Percentiles rank a stretch among this genome's conserved stretches.
phyloP scores from a whole-genome alignment of 179 eudicot genomes.

The Silene vulgaris region DNA sequence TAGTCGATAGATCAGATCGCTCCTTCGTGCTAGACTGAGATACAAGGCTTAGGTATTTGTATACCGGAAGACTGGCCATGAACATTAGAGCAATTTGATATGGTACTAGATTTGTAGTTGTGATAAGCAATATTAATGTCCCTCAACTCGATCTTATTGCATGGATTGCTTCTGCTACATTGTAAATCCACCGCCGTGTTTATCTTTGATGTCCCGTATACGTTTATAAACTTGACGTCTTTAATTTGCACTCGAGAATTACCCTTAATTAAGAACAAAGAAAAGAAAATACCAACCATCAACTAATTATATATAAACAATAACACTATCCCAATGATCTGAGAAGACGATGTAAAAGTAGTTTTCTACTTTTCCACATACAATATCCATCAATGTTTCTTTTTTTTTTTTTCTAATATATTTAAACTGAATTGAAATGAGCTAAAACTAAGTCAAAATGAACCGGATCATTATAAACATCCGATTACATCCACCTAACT shows the following conservation, averaged over 20 bases:
- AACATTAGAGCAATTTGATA: constrained; percentile 2
- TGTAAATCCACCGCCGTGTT: constrained; percentile 26
- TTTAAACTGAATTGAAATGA: too few relatives aligned
- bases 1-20: too few relatives aligned
- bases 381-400: too few relatives aligned
- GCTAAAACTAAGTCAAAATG: too few relatives aligned
- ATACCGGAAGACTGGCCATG: not conserved
- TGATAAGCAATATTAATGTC: constrained; percentile 19
- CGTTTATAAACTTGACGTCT: constrained; percentile 29
- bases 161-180: constrained; percentile 34
- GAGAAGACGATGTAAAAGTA: too few relatives aligned
- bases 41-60: constrained; percentile 1
- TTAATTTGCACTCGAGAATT: constrained; percentile 26
- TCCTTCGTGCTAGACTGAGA: not conserved
- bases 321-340: too few relatives aligned
- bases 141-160: constrained; percentile 19
- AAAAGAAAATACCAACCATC: not conserved
- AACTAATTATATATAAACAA: too few relatives aligned
- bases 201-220: constrained; percentile 29
- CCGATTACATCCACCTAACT: too few relatives aligned
- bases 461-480: too few relatives aligned
- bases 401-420: too few relatives aligned
- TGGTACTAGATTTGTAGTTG: not conserved
- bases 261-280: constrained; percentile 18
- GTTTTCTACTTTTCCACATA: too few relatives aligned